Evolutionary conservation across 306 rosid genomes (phyloP).

Genomic region (Cucurbita argyrosperma): DNA sequence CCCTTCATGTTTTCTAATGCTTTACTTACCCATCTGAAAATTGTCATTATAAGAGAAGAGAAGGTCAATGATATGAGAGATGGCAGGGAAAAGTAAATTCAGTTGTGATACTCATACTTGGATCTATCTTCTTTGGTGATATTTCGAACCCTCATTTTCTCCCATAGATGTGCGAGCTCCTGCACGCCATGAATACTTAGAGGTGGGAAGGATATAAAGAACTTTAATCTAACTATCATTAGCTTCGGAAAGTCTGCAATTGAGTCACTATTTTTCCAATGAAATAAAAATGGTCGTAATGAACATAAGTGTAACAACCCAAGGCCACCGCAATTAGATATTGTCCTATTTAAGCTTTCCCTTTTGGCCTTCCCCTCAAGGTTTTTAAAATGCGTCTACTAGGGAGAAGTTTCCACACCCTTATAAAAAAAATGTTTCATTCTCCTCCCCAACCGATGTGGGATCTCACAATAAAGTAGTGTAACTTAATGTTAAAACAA

Average conservation of each 20-base stretch:
- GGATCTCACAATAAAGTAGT: background rate
- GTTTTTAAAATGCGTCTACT: too few species aligned
- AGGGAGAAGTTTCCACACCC: too few species aligned
- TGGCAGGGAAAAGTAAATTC: background rate
- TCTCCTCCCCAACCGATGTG: too few species aligned
- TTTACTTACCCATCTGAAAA: conserved; percentile 55
- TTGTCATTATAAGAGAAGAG: background rate
- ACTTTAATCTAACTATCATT: background rate
- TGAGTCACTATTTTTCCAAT: background rate
- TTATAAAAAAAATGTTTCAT: too few species aligned
- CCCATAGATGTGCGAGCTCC: conserved; percentile 92
- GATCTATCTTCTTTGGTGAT: conserved; percentile 68
- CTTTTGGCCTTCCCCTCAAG: too few species aligned
- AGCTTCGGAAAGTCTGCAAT: background rate
- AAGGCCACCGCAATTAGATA: too few species aligned
- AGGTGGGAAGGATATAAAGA: background rate
- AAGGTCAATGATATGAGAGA: background rate
- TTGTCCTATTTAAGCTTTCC: too few species aligned
- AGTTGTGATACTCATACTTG: conserved; percentile 36
- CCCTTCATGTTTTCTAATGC: conserved; percentile 87
- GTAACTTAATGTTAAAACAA: background rate
- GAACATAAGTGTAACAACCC: too few species aligned
- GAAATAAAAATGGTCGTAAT: background rate
- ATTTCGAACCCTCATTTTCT: conserved; percentile 74
- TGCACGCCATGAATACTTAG: conserved; percentile 1